Evolutionary conservation across 768 basidiomycete genomes (phyloP), one percentile per base, ranked within the genome.

Genomic region (Neoboletus magnificus): DNA sequence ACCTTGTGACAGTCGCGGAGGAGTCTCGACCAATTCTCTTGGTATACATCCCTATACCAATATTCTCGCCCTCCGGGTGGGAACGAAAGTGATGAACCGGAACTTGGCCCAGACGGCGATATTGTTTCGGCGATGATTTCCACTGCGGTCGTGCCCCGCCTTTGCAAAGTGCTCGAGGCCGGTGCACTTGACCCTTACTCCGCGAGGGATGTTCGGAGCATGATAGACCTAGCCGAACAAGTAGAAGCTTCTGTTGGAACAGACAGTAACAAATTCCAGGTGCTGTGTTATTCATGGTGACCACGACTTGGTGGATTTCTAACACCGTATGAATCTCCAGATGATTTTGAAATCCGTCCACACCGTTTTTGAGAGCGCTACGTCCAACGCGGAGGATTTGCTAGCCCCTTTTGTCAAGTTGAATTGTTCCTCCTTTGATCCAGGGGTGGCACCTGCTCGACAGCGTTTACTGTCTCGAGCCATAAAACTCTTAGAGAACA

Each of bases 121-220:
- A 76, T 97, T 23, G 88, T 93, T 33, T 83, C 90, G 13, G 85
- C 89, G 0, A 93, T 95, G 86, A 80, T 95, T 18, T 85, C 89
- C n/a, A 90, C 89, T 1, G 84, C 86, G 0, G 76, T 95, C 41
- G 82, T 89, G 36, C 92, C 94, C 10, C 77, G 86, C 46, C 65
- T 97, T 10, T 82, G 80, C 65, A 89, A 83, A 62, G 66, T 90
- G 23, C 66, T 97, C n/a, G 83, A 87, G 54, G 79, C 78, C n/a
- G 93, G 94, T 25, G 88, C 81, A 5, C 75, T 94, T 51, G 89
- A 97, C 67, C 84, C 89, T 1, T 93, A 91, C 70, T 95, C 93
- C 3, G 75, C 77, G 32, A 72, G 62, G 33, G 80, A 87, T 64
- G 76, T 87, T 4, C 77, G 82, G 33, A 75, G 83, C 41, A 73